A percentile compares a stretch with the other conserved stretches of the same genome.
phyloP scores from a whole-genome alignment of 1,139 yeast species.

The Lodderomyces pseudojiufengensis region DNA sequence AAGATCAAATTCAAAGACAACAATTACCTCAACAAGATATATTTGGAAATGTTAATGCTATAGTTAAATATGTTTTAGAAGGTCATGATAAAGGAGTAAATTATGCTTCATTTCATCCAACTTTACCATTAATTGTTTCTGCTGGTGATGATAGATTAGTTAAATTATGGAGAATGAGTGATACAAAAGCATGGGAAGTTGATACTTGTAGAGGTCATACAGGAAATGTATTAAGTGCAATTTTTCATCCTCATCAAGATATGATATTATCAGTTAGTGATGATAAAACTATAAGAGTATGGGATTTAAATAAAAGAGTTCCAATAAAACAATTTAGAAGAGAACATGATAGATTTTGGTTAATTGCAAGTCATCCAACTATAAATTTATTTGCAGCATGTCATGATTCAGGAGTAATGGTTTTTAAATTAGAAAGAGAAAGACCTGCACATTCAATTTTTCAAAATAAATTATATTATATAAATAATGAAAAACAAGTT shows the following conservation, averaged over 20 bases:
- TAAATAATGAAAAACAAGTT: constrained; percentile 83
- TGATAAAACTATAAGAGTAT: constrained; percentile 94
- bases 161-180: constrained; percentile 97
- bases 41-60: constrained; percentile 90
- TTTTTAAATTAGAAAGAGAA: constrained; percentile 95
- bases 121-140: constrained; percentile 89
- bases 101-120: constrained; percentile 98
- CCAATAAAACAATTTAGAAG: constrained; percentile 94
- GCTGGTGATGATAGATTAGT: constrained; percentile 96
- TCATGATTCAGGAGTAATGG: constrained; percentile 97
- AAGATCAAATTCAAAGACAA: constrained; percentile 75
- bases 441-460: constrained; percentile 83
- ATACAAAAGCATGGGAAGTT: constrained; percentile 98
- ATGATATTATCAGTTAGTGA: constrained; percentile 90
- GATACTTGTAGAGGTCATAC: constrained; percentile 98
- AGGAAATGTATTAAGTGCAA: constrained; percentile 82
- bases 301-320: constrained; percentile 94
- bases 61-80: constrained; percentile 92
- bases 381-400: constrained; percentile 94
- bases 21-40: constrained; percentile 83
- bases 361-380: constrained; percentile 81
- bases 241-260: constrained; percentile 93
- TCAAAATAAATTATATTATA: constrained; percentile 68
- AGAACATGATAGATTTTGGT: constrained; percentile 94
- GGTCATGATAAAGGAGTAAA: constrained; percentile 99